phyloP scores from a whole-genome alignment of 2,329 filamentous ascomycete species.

The Cylindrodendrum hubeiense region DNA sequence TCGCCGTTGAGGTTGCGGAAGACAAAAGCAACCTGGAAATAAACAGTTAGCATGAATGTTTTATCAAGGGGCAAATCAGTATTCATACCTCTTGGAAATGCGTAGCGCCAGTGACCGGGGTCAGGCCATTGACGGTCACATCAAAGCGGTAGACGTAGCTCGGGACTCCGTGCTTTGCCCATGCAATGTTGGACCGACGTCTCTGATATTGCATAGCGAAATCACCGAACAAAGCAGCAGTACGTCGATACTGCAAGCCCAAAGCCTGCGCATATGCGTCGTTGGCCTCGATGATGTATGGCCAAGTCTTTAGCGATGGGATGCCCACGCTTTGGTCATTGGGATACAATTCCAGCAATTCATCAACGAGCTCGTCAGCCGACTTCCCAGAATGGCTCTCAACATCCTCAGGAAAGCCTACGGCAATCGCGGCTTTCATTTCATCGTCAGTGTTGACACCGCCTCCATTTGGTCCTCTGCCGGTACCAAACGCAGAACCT shows the following conservation, averaged over 20 bases:
- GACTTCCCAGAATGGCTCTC: slow-evolving; percentile 38
- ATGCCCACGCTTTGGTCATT: slow-evolving; percentile 51
- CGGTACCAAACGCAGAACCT: slow-evolving; percentile 41
- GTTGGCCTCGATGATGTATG: slow-evolving; percentile 44
- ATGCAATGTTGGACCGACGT: slow-evolving; percentile 44
- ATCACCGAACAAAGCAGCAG: slow-evolving; percentile 46
- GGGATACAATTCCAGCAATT: slow-evolving; percentile 45
- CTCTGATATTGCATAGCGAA: slow-evolving; percentile 43
- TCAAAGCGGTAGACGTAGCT: slow-evolving; percentile 51
- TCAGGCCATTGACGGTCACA: slow-evolving; percentile 44
- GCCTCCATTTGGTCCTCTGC: slow-evolving; percentile 29
- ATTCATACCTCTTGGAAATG: slow-evolving; percentile 53
- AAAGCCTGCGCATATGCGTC: slow-evolving; percentile 39
- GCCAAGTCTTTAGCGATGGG: slow-evolving; percentile 49
- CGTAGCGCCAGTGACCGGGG: slow-evolving; percentile 37
- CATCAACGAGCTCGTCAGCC: slow-evolving; percentile 35
- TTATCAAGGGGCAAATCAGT: accelerated
- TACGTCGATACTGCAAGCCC: slow-evolving; percentile 48
- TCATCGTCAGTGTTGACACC: slow-evolving; percentile 46
- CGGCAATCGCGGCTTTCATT: slow-evolving; percentile 33
- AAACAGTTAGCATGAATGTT: not conserved
- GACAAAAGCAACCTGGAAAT: slow-evolving; percentile 52
- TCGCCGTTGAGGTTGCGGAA: slow-evolving; percentile 52
- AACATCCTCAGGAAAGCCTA: slow-evolving; percentile 21
- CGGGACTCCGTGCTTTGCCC: slow-evolving; percentile 42